Conservation (phyloP, 257 asterid species). For the Solanum acaule region DNA sequence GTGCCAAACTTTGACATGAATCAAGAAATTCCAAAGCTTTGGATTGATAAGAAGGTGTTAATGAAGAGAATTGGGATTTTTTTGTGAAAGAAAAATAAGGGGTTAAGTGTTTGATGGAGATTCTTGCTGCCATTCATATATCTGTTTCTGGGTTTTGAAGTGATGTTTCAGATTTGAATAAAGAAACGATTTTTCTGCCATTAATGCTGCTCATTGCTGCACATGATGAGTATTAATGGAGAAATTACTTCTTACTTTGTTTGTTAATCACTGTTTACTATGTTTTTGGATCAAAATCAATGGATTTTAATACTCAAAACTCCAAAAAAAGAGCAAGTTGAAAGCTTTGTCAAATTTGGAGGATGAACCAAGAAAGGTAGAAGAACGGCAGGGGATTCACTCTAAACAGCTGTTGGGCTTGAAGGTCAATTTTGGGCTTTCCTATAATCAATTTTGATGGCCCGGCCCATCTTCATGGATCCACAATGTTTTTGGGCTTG, state of each 20-base stretch:
- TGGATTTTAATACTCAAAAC: not conserved
- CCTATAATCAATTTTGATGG: not conserved
- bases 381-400: not conserved
- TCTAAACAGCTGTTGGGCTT: not conserved
- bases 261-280: not conserved
- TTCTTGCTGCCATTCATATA: not conserved
- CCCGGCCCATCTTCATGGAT: not conserved
- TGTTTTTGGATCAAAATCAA: not conserved
- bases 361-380: not conserved
- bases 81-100: not conserved
- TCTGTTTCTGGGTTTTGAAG: not conserved
- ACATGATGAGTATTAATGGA: not conserved
- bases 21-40: slow-evolving; percentile 35
- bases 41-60: not conserved
- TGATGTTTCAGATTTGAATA: not conserved
- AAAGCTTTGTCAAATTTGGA: not conserved
- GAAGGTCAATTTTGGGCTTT: not conserved
- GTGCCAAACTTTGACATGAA: slow-evolving; percentile 28
- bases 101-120: not conserved
- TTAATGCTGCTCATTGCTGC: not conserved
- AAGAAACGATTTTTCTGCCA: not conserved
- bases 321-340: not conserved
- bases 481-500: not conserved
- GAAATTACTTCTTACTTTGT: not conserved
- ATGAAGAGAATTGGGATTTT: not conserved